phyloP scores from a whole-genome alignment of 768 basidiomycete species.

The Amanita fuliginea region DNA sequence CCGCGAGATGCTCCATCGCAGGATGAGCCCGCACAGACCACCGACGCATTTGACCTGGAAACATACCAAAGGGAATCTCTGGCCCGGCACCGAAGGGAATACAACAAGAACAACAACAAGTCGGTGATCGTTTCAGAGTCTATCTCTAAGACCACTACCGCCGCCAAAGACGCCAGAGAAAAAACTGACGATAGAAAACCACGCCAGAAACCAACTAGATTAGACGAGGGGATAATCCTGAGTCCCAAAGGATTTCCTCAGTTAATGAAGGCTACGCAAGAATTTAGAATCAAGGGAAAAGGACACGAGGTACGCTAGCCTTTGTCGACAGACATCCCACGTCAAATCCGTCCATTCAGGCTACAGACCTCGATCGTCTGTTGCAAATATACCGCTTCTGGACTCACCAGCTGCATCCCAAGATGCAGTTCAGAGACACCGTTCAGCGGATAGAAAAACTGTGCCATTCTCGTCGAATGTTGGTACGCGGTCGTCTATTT shows the following conservation, averaged over 20 bases:
- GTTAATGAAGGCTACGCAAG: slow-evolving; percentile 65
- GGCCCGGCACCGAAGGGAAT: slow-evolving; percentile 42
- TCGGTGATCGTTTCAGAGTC: slow-evolving; percentile 30
- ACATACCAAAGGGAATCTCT: slow-evolving; percentile 15
- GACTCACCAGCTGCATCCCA: slow-evolving; percentile 90
- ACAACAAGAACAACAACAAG: slow-evolving; percentile 23
- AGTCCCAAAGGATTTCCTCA: slow-evolving; percentile 70
- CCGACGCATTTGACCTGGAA: slow-evolving; percentile 1
- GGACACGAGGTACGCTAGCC: slow-evolving; percentile 67
- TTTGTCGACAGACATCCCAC: neutral
- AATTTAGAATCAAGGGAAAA: slow-evolving; percentile 78
- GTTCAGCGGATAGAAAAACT: slow-evolving; percentile 79
- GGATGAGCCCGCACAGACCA: slow-evolving; percentile 10
- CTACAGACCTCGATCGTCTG: slow-evolving; percentile 69
- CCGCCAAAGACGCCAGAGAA: slow-evolving; percentile 5
- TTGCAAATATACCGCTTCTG: slow-evolving; percentile 88
- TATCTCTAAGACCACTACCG: slow-evolving; percentile 12
- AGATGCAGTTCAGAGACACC: slow-evolving; percentile 79
- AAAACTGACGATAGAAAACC: slow-evolving; percentile 26
- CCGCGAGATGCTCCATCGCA: slow-evolving; percentile 6
- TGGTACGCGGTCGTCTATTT: slow-evolving; percentile 39
- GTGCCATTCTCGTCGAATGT: slow-evolving; percentile 78
- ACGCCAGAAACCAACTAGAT: slow-evolving; percentile 39
- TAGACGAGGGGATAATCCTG: slow-evolving; percentile 72
- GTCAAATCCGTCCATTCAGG: slow-evolving; percentile 27